These are phyloP conservation scores for Peltaster fructicola DNA, from an alignment of 2,329 filamentous ascomycete genomes.

Conservation along the genomic window DNA sequence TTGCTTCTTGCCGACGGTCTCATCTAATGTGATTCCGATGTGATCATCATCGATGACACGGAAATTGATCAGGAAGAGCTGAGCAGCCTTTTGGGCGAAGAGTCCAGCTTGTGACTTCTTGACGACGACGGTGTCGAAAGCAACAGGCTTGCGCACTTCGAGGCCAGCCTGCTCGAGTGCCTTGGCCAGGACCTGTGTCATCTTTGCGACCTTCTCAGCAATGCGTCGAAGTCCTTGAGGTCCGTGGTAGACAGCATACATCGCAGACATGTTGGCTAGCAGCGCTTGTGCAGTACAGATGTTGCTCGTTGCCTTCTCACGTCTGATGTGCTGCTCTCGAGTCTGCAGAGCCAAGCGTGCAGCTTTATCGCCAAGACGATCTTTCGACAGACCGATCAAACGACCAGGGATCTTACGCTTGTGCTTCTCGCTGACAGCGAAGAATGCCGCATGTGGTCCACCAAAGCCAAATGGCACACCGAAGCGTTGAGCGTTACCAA, in stretches of 20 bases:
- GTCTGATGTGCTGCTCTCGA: constrained; percentile 84
- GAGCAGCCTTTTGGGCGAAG: constrained; percentile 31
- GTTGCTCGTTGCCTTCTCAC: constrained; percentile 95
- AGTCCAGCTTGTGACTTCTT: constrained; percentile 31
- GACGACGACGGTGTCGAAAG: constrained; percentile 67
- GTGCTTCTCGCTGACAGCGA: constrained; percentile 75
- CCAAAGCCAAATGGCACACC: constrained; percentile 85
- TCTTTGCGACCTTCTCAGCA: constrained; percentile 57
- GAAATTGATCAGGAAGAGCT: constrained; percentile 40
- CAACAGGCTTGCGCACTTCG: constrained; percentile 17
- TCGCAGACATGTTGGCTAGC: constrained; percentile 85
- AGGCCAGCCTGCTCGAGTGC: constrained; percentile 39
- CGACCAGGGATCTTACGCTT: constrained; percentile 91
- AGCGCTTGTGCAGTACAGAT: constrained; percentile 92
- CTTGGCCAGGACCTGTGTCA: constrained; percentile 43
- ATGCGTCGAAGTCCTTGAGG: constrained; percentile 69
- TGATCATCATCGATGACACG: constrained; percentile 42
- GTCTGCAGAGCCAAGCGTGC: constrained; percentile 79
- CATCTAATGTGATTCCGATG: constrained; percentile 62
- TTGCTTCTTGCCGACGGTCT: constrained; percentile 44
- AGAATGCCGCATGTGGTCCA: constrained; percentile 93
- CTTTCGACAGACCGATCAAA: constrained; percentile 79
- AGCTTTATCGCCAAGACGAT: constrained; percentile 64
- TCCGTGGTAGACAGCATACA: constrained; percentile 90
- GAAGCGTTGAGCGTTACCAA: constrained; percentile 80